phyloP scores from a whole-genome alignment of 2,329 filamentous ascomycete genomes.

The Fusarium sp. region DNA sequence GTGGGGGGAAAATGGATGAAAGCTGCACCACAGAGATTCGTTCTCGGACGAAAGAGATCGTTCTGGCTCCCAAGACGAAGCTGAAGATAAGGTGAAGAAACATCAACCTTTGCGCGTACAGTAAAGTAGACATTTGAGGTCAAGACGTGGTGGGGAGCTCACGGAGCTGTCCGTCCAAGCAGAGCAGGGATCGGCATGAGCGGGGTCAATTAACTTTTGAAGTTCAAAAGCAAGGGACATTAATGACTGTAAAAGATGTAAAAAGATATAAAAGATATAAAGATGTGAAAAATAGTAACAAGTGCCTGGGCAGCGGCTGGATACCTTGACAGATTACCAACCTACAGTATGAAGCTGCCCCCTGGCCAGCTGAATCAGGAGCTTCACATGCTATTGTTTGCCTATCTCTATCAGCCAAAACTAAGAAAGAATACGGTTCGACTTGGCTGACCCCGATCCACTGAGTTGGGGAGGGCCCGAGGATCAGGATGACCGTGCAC shows the following conservation, averaged over 20 bases:
- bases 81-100: not conserved
- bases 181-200: not conserved
- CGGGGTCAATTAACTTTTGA: conserved; percentile 1
- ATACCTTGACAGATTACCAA: too few species aligned
- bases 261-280: too few species aligned
- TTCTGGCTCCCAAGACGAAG: not conserved
- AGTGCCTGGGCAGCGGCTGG: not conserved
- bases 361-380: not conserved
- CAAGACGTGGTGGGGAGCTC: conserved; percentile 13
- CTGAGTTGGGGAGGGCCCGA: conserved; percentile 18
- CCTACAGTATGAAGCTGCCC: conserved; percentile 5
- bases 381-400: not conserved
- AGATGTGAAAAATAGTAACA: conserved; percentile 2
- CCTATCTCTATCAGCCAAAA: not conserved
- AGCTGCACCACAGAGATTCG: not conserved
- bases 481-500: conserved; percentile 7
- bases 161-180: not conserved
- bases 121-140: conserved; percentile 1
- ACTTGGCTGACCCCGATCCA: conserved; percentile 30
- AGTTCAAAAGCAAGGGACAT: not conserved
- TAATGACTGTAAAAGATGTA: not conserved
- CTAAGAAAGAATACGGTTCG: not conserved
- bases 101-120: not conserved
- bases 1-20: not conserved
- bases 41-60: not conserved